phyloP scores from a whole-genome alignment of 2,329 filamentous ascomycete species.

The Fusarium sterilihyphosum region DNA sequence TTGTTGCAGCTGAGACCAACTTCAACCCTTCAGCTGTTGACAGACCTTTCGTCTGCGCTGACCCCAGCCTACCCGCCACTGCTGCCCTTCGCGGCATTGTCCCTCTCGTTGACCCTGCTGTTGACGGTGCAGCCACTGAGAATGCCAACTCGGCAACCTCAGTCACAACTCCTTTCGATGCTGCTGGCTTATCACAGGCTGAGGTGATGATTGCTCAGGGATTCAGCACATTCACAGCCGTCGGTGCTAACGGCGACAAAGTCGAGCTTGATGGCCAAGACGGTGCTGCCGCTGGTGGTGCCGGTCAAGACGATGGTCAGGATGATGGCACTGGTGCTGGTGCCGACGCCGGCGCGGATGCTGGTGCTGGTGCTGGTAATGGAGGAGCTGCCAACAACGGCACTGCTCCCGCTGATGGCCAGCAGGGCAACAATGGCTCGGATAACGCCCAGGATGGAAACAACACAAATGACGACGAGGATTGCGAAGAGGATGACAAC shows the following conservation, averaged over 20 bases:
- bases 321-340: conserved; percentile 28
- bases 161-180: conserved; percentile 63
- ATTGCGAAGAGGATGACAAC: not conserved
- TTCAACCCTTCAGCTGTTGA: conserved; percentile 73
- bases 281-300: conserved; percentile 42
- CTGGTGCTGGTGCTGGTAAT: conserved; percentile 3
- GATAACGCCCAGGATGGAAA: not conserved
- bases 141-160: conserved; percentile 69
- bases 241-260: conserved; percentile 46
- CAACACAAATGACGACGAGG: not conserved
- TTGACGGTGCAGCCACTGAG: conserved; percentile 64
- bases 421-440: not conserved
- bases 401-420: not conserved
- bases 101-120: conserved; percentile 72
- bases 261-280: conserved; percentile 49
- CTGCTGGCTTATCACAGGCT: conserved; percentile 71
- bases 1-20: conserved; percentile 77
- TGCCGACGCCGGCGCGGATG: conserved; percentile 25
- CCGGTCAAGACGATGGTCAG: conserved; percentile 56
- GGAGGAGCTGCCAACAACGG: conserved; percentile 16
- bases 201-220: conserved; percentile 70
- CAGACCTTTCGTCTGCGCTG: conserved; percentile 71
- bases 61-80: conserved; percentile 70
- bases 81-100: conserved; percentile 71
- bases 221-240: conserved; percentile 68